phyloP scores from a whole-genome alignment of 176 grass and related monocot genomes.

The Carex scoparia region DNA sequence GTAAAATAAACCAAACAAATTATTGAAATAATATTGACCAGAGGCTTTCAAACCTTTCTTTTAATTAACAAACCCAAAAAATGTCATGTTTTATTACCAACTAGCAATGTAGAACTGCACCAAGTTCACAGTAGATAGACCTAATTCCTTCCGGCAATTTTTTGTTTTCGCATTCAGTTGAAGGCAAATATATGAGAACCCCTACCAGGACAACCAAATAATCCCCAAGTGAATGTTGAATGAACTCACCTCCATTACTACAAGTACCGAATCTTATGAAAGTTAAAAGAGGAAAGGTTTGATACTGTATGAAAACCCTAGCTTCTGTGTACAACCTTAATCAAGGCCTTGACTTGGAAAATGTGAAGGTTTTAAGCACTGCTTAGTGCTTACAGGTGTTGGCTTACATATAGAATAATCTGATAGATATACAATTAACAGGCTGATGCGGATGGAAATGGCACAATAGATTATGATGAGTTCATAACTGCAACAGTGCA shows the following conservation, averaged over 20 bases:
- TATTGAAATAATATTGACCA: background rate
- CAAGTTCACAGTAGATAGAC: background rate
- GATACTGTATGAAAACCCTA: background rate
- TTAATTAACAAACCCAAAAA: background rate
- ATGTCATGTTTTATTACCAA: background rate
- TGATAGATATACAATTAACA: slow-evolving; percentile 31
- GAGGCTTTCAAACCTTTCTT: background rate
- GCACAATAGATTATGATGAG: slow-evolving; percentile 65
- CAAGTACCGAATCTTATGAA: background rate
- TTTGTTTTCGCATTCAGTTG: background rate
- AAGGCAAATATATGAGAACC: background rate
- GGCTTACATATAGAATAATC: slow-evolving; percentile 24
- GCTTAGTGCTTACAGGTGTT: background rate
- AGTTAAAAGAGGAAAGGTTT: background rate
- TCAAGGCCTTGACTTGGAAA: background rate
- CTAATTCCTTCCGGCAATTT: background rate
- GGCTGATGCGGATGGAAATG: slow-evolving; percentile 78
- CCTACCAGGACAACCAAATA: background rate
- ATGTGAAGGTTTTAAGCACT: background rate
- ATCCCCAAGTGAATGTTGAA: background rate
- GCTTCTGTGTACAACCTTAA: background rate
- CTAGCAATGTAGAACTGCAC: background rate
- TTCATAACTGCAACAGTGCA: slow-evolving; percentile 74
- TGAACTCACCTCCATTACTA: background rate
- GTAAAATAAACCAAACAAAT: slow-evolving; percentile 37